Base-by-base conservation (phyloP, 2,329 filamentous ascomycete genomes). In the Daldinia eschscholtzii region DNA sequence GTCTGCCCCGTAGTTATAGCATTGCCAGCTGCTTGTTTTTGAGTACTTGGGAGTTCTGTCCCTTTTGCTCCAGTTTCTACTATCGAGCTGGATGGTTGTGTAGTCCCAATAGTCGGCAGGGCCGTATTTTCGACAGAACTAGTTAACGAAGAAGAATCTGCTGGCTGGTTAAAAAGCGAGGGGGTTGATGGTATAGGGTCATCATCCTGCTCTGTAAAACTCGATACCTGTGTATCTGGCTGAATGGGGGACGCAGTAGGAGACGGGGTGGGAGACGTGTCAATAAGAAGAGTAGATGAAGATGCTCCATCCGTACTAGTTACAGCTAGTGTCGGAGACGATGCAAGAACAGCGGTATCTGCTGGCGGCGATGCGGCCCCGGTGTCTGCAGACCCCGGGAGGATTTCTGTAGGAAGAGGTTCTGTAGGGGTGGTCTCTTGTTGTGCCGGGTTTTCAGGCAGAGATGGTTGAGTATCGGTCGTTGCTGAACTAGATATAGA, bases 1-100 rank as follows among this genome's bases (percentile, higher is more conserved):
- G 82, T 82, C 6, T 78, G 81, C 30, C 76, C 72, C 1, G 75
- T 77, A 28, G 74, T 77, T 57, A 72, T 74, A 23, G 69, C 73
- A 57, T 68, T 74, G 26, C 70, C 76, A 60, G 20, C 76, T 64
- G 68, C 72, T 74, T 70, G 73, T 48, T 71, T 63, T 41, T 68
- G 68, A 10, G 55, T 71, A 35, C 44, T 59, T 42, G 71, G 58
- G 20, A 71, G 26, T n/a, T 48, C 77, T 56, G 67, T 57, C 28
- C 67, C 66, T 10, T 44, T 67, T 48, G 61, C 61, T 35, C 68
- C 64, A 37, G 75, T 73, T 37, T 72, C 73, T 13, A 65, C 39
- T 23, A 68, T 53, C 10, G 71, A 13, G 10, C 55, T 68, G 15
- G 66, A 64, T n/a, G 69, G 10, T 35, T 44, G 65, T 23, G 65